A percentile compares a stretch with the other conserved stretches of the same genome.
Conservation (phyloP, 768 basidiomycete species). For the Sarcomyxa edulis region DNA sequence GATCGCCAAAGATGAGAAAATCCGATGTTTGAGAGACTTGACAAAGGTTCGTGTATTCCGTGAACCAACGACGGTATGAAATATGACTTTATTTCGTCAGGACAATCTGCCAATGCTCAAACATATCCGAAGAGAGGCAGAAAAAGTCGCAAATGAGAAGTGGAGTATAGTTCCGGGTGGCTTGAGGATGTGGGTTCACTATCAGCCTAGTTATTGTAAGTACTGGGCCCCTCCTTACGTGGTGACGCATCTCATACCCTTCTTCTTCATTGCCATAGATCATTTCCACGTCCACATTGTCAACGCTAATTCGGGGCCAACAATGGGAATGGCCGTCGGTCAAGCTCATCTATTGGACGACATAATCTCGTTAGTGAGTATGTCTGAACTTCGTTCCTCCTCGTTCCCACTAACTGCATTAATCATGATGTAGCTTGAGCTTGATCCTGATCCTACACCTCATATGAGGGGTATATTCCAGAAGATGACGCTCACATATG, state of each 20-base stretch:
- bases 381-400: background rate
- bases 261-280: constrained; percentile 41
- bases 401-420: background rate
- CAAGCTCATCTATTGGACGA: constrained; percentile 94
- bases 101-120: constrained; percentile 64
- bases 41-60: too few relatives aligned
- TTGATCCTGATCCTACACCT: constrained; percentile 51
- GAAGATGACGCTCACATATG: constrained; percentile 75
- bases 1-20: constrained; percentile 53
- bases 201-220: constrained; percentile 94
- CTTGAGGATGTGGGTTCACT: constrained; percentile 83
- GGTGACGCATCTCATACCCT: background rate
- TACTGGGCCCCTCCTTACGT: constrained; percentile 7
- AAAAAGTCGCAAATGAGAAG: constrained; percentile 44
- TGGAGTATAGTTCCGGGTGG: constrained; percentile 64
- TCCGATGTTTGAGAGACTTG: constrained; percentile 80
- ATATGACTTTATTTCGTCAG: constrained; percentile 24
- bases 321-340: constrained; percentile 75
- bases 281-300: constrained; percentile 95
- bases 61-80: too few relatives aligned
- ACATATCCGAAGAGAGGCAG: constrained; percentile 55
- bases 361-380: constrained; percentile 73
- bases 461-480: constrained; percentile 65
- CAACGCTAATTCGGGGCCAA: constrained; percentile 61
- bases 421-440: constrained; percentile 32